Evolutionary conservation across 768 basidiomycete genomes (phyloP).

Genomic region (Kwoniella mangroviensis): DNA sequence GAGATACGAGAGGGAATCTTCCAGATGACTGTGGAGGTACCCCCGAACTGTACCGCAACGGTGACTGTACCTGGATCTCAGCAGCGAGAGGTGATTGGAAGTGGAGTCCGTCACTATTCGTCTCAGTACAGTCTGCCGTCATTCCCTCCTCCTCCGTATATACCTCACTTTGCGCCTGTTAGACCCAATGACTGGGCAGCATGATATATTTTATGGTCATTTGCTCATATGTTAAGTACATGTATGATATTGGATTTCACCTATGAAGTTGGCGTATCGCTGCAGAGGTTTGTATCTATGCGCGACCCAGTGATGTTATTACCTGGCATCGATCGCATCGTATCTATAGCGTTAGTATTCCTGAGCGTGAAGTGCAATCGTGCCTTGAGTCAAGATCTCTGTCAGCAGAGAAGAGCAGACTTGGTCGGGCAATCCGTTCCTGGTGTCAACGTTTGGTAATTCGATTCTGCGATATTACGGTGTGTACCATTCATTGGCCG

Average conservation of each 20-base stretch:
- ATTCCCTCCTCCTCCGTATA: constrained; percentile 15
- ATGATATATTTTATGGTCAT: not conserved
- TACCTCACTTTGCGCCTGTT: constrained; percentile 22
- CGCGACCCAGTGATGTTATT: too few relatives aligned
- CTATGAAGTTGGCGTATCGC: not conserved
- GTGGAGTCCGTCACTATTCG: not conserved
- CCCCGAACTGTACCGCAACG: constrained; percentile 38
- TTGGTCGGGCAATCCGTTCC: too few relatives aligned
- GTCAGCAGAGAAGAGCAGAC: too few relatives aligned
- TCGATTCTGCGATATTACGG: too few relatives aligned
- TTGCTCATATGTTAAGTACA: not conserved
- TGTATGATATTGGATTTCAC: not conserved
- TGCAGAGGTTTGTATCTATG: too few relatives aligned
- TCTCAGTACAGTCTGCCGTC: constrained; percentile 7
- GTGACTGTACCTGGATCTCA: constrained; percentile 34
- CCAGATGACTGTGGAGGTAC: constrained; percentile 31
- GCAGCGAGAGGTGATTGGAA: not conserved
- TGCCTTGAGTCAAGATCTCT: too few relatives aligned
- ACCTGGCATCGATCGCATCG: too few relatives aligned
- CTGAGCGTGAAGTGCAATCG: too few relatives aligned
- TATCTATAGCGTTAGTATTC: too few relatives aligned
- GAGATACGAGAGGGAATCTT: constrained; percentile 27
- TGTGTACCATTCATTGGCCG: too few relatives aligned
- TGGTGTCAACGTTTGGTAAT: too few relatives aligned
- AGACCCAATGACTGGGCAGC: constrained; percentile 21